These are phyloP conservation scores for Pseudonectria foliicola DNA, from an alignment of 2,329 filamentous ascomycete genomes.

Conservation along the genomic window DNA sequence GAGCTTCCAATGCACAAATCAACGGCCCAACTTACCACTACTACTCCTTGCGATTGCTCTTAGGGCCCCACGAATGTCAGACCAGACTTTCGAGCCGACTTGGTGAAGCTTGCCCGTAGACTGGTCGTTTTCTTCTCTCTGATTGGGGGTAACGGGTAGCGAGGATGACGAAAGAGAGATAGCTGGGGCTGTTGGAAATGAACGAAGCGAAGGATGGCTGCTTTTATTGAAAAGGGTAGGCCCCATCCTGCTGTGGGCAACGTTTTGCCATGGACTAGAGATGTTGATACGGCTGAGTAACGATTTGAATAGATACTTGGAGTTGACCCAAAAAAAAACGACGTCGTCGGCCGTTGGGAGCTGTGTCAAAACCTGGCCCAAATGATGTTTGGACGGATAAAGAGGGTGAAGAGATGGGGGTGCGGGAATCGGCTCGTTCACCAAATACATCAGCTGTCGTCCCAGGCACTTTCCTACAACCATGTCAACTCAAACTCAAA, in stretches of 20 bases:
- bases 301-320: neutral
- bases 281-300: slow-evolving; percentile 7
- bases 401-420: too few relatives aligned
- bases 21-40: slow-evolving; percentile 5
- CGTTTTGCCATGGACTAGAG: slow-evolving; percentile 3
- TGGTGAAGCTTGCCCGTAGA: slow-evolving; percentile 18
- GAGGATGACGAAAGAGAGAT: slow-evolving; percentile 6
- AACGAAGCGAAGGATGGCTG: slow-evolving; percentile 17
- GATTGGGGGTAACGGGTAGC: slow-evolving; percentile 2
- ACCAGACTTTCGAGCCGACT: slow-evolving; percentile 26
- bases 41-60: slow-evolving; percentile 26
- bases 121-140: slow-evolving; percentile 4
- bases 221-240: slow-evolving; percentile 19
- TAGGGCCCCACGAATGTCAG: slow-evolving; percentile 28
- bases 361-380: neutral
- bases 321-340: slow-evolving; percentile 7
- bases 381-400: too few relatives aligned
- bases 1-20: too few relatives aligned
- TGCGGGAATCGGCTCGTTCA: too few relatives aligned
- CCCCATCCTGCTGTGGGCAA: slow-evolving; percentile 21
- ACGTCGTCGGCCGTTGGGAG: neutral
- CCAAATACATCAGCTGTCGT: too few relatives aligned
- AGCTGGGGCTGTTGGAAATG: slow-evolving; percentile 10
- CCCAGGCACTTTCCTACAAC: too few relatives aligned
- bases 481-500: too few relatives aligned